These are phyloP conservation scores for Geosmithia morbida DNA, from an alignment of 2,329 filamentous ascomycete species.

Conservation along the genomic window DNA sequence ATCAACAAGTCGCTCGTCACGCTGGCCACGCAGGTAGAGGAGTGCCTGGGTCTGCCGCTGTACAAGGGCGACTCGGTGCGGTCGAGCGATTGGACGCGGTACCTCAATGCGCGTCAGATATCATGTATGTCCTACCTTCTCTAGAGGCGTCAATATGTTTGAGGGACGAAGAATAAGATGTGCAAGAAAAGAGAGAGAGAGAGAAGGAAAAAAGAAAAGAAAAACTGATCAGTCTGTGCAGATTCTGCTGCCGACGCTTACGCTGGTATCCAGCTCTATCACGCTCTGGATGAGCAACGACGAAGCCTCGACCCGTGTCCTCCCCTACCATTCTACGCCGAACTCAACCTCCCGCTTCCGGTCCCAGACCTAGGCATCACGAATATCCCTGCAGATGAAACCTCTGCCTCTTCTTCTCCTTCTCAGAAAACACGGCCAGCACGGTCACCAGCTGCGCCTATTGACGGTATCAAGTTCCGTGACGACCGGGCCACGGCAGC, in stretches of 20 bases:
- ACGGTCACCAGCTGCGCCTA: conserved; percentile 5
- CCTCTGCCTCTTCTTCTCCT: neutral
- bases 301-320: conserved; percentile 53
- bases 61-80: conserved; percentile 60
- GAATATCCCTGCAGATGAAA: neutral
- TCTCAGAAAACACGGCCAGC: neutral
- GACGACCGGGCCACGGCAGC: conserved; percentile 30
- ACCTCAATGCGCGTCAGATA: conserved; percentile 50
- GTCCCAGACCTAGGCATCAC: neutral
- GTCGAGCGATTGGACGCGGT: conserved; percentile 57
- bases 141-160: too few relatives aligned
- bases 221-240: conserved; percentile 13
- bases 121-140: conserved; percentile 45
- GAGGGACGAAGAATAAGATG: neutral
- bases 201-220: neutral
- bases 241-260: conserved; percentile 77
- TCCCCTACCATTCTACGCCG: conserved; percentile 53
- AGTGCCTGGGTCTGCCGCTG: conserved; percentile 59
- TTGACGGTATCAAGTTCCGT: neutral
- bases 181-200: neutral
- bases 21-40: conserved; percentile 54
- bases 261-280: conserved; percentile 58
- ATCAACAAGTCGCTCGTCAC: conserved; percentile 55
- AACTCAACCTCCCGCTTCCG: conserved; percentile 39
- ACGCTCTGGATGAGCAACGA: conserved; percentile 55